phyloP scores from a whole-genome alignment of 2,329 filamentous ascomycete genomes.

The Cytospora mali region DNA sequence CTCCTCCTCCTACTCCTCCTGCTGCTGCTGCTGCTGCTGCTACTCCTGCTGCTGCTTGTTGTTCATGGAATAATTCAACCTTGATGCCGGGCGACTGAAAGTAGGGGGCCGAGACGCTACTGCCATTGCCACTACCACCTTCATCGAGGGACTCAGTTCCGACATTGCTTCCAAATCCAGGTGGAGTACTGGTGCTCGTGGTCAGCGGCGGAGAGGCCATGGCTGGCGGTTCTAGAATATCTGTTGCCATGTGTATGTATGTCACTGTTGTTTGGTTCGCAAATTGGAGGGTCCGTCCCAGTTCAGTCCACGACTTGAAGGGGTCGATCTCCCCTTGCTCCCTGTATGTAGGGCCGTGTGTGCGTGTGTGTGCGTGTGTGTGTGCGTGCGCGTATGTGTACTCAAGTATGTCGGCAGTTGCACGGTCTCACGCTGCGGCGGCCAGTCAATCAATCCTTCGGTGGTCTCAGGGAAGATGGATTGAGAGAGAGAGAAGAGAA shows the following conservation, averaged over 20 bases:
- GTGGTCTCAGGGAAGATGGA: neutral
- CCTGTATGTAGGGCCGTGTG: neutral
- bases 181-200: conserved; percentile 16
- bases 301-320: too few relatives aligned
- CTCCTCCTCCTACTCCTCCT: neutral
- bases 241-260: conserved; percentile 19
- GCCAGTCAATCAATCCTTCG: neutral
- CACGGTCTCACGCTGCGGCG: neutral
- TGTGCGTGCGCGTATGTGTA: neutral
- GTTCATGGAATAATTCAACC: conserved; percentile 39
- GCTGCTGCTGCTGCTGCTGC: neutral
- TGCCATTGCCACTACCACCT: conserved; percentile 2
- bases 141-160: neutral
- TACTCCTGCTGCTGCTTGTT: conserved; percentile 14
- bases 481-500: neutral
- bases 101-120: conserved; percentile 29
- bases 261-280: neutral
- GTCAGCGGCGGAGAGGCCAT: conserved; percentile 11
- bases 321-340: neutral
- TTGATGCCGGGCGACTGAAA: conserved; percentile 44
- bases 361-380: neutral
- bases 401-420: neutral
- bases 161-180: neutral
- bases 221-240: neutral
- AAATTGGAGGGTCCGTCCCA: too few relatives aligned